Evolutionary conservation across 495 filamentous ascomycete species (phyloP), one percentile per base, ranked within the genome.

Genomic region (Talaromyces nanjingensis): DNA sequence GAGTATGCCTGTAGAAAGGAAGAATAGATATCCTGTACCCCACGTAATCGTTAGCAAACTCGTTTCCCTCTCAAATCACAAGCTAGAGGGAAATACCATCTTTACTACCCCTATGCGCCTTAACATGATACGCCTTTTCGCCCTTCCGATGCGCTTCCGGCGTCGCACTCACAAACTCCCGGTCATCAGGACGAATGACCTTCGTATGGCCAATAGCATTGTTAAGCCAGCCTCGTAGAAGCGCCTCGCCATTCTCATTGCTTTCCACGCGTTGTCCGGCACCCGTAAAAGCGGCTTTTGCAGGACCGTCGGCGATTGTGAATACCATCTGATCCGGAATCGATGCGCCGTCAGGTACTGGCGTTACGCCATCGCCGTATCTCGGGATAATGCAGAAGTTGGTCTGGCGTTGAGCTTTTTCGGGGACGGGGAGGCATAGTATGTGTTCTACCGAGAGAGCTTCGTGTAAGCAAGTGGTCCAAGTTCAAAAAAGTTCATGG

Each of bases 81-180:
- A 56, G 53, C 3, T 27, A 27, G 34, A 24, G 25, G 33, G 27
- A 27, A 60, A 47, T 76, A 88, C 87, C 88, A 73, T 98, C 94
- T 82, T 98, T 98, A 68, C 87, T 93, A 1, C 94, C 94, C 47
- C 92, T 83, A 78, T 92, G 93, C 1, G 89, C 92, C 70, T 93
- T 97, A 20, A 96, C 87, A 72, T 96, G 91, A 66, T 89, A 93
- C n/a, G 91, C 92, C 69, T 89, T 90, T 73, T 97, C 94, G 27
- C 86, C 86, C 65, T 96, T 96, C 14, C 93, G 83, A 69, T 96
- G 91, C n/a, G 88, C 78, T 73, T 98, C 91, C 8, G 86, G 82
- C 34, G 88, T 81, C 4, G 86, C 86, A 66, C 89, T 91, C 64
- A 87, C 84, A 75, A 98, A 98, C 47, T 92, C 81, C 25, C 85